Evolutionary conservation across 371 early-diverging fungal species (phyloP).

Genomic region (Thermomucor indicae-seudaticae): DNA sequence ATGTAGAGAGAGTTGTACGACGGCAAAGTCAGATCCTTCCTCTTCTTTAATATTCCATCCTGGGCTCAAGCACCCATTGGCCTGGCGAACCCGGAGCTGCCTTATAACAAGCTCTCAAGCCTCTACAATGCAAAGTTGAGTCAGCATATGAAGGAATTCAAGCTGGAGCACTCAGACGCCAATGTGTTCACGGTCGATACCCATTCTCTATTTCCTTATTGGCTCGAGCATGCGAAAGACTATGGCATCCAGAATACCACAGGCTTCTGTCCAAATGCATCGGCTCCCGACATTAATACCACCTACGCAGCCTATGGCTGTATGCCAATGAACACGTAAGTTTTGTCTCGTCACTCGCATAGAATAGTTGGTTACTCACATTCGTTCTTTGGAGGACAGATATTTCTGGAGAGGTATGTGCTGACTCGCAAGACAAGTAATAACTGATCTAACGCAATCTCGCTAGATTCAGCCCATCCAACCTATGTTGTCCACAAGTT

Average conservation of each 20-base stretch:
- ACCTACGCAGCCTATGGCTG: conserved; percentile 13
- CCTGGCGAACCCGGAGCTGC: not conserved
- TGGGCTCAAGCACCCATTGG: not conserved
- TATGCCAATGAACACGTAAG: conserved; percentile 11
- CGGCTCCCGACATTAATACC: conserved; percentile 14
- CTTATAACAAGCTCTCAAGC: not conserved
- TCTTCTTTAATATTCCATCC: not conserved
- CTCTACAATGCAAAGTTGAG: conserved; percentile 5
- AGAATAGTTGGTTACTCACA: too few species aligned
- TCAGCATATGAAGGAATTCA: conserved; percentile 5
- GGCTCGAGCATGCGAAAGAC: conserved; percentile 6
- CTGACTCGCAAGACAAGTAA: too few species aligned
- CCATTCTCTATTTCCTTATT: conserved; percentile 1
- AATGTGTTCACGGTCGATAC: conserved; percentile 10
- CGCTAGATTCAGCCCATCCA: not conserved
- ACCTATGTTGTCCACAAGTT: not conserved
- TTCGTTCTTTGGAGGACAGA: too few species aligned
- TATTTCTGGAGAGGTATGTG: too few species aligned
- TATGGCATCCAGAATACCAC: conserved; percentile 8
- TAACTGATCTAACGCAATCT: too few species aligned
- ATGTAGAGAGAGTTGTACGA: not conserved
- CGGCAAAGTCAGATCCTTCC: not conserved
- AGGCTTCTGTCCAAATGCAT: conserved; percentile 7
- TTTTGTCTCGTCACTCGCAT: too few species aligned
- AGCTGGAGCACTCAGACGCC: conserved; percentile 8